Conservation (phyloP, 2,329 filamentous ascomycete genomes). For the Myotisia sp. region DNA sequence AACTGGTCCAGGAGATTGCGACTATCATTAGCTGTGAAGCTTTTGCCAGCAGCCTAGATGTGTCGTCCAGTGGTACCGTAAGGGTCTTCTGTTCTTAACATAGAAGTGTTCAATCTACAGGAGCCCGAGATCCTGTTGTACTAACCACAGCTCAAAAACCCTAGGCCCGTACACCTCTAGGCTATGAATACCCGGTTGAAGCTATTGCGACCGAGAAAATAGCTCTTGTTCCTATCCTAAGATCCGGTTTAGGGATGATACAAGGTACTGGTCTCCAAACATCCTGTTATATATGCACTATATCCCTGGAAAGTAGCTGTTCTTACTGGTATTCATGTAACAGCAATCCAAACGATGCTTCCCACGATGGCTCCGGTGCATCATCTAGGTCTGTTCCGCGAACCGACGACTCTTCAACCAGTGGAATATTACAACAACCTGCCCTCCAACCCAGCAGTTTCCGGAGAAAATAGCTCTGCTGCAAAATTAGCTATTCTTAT, state of each 20-base stretch:
- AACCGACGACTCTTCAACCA: conserved; percentile 70
- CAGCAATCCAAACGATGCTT: conserved; percentile 68
- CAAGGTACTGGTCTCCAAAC: conserved; percentile 42
- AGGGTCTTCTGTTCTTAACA: conserved; percentile 18
- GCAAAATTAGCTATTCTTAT: conserved; percentile 64
- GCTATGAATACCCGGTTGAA: conserved; percentile 56
- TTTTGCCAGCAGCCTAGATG: conserved; percentile 48
- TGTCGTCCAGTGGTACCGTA: conserved; percentile 50
- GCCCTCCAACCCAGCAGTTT: conserved; percentile 41
- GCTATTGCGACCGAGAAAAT: conserved; percentile 51
- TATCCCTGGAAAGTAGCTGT: not conserved
- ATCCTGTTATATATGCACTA: not conserved
- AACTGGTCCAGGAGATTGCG: conserved; percentile 72
- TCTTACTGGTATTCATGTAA: not conserved
- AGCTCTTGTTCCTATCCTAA: conserved; percentile 80
- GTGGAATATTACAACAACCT: conserved; percentile 99
- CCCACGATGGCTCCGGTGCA: conserved; percentile 69
- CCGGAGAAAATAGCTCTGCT: conserved; percentile 26
- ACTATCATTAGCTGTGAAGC: conserved; percentile 74
- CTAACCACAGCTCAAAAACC: conserved; percentile 1
- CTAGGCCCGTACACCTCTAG: conserved; percentile 60
- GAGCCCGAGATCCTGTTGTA: not conserved
- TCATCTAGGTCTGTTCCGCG: conserved; percentile 88
- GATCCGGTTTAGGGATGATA: conserved; percentile 82
- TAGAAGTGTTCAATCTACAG: not conserved